These are phyloP conservation scores for Hypericum androsaemum DNA, from an alignment of 345 rosid genomes.

Conservation along the genomic window DNA sequence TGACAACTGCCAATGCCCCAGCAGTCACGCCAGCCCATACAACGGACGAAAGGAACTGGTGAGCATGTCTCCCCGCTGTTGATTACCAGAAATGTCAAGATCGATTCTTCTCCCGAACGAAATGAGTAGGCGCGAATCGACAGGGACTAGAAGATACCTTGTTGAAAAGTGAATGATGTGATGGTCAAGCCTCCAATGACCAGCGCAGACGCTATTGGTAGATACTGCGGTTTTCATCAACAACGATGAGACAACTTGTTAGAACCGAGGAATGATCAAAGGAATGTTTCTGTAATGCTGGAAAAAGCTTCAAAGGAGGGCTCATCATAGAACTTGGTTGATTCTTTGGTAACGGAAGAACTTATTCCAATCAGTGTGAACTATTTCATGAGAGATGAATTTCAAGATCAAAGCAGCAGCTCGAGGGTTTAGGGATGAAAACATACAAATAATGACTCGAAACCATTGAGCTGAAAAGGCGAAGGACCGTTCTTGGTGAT, in stretches of 20 bases:
- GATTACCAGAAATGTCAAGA: background rate
- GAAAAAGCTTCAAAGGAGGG: too few relatives aligned
- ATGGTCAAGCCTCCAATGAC: constrained; percentile 76
- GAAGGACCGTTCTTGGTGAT: constrained; percentile 57
- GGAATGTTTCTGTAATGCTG: background rate
- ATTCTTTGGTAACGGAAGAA: constrained; percentile 2
- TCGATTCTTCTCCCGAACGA: background rate
- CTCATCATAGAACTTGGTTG: too few relatives aligned
- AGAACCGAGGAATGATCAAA: background rate
- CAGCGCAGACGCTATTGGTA: constrained; percentile 88
- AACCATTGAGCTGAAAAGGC: constrained; percentile 61
- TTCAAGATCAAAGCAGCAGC: background rate
- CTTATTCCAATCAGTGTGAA: too few relatives aligned
- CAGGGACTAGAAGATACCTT: constrained; percentile 37
- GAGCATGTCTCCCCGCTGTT: constrained; percentile 65
- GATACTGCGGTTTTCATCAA: constrained; percentile 49
- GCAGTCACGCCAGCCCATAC: constrained; percentile 86
- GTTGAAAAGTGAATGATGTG: constrained; percentile 73
- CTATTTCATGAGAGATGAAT: background rate
- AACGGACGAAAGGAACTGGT: constrained; percentile 57
- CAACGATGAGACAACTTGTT: constrained; percentile 1
- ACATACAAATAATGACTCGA: constrained; percentile 65
- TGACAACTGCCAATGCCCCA: constrained; percentile 71
- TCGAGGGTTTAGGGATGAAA: background rate
- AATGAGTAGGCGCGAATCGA: background rate